Base-by-base conservation (phyloP, 169 alveolate genomes). In the Babesia sp. region DNA sequence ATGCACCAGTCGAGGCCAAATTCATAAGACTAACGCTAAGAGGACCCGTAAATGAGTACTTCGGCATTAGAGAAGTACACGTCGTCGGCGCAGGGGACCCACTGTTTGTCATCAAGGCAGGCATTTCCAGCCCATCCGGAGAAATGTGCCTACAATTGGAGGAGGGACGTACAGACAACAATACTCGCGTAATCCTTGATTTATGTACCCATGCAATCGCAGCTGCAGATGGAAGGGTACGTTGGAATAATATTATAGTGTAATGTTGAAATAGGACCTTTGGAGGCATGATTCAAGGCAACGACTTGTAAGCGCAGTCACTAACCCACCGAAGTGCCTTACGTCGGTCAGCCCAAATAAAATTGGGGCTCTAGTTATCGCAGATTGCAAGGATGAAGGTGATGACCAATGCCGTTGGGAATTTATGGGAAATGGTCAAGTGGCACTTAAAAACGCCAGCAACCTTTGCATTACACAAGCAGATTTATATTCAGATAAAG, bases 61-160 rank as follows among this genome's bases (percentile, higher is more conserved):
- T 93, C 73, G 97, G 97, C 46, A 94, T 94, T 59, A 86, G 94
- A 53, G 93, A 90, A 55, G 82, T 93, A 11, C 91, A 90, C 63
- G 84, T 93, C 8, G 82, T 92, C 45, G 97, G 97, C 7, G 86
- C 93, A 5, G 97, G 97, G 3, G 74, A 87, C 64, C 97, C 97
- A 9, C 60, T 91, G 58, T 83, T 93, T 44, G 83, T 93, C 91
- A 72, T 94, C 12, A 64, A 91, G 33, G 86, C 95, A 20, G 97
- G 97, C 45, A 86, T 93, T 9, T 90, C 97, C 24, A 84, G 90
- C 55, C 90, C 91, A 20, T 84, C 77, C 24, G 95, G 95, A 12
- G 97, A 94, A 31, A 90, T 90, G 91, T 94, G 97, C 46, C 80
- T 94, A 58, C 96, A 93, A 64, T 88, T 92, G 26, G 96, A 92